Percentiles rank a stretch among this genome's conserved stretches.
These are phyloP conservation scores for Panicum hallii DNA, from an alignment of 202 grass and related monocot species.

Conservation along the genomic window DNA sequence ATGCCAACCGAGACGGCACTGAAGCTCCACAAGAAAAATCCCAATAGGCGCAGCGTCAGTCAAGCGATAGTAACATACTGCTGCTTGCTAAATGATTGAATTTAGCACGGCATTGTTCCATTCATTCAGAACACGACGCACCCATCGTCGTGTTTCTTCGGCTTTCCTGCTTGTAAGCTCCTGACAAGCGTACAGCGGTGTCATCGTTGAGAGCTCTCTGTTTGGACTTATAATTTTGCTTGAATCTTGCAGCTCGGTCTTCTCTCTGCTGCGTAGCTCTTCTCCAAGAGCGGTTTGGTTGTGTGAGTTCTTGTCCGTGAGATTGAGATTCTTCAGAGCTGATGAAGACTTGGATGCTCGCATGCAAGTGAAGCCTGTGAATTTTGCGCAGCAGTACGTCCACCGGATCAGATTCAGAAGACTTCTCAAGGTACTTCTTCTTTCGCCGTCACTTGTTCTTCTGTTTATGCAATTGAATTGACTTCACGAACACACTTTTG, in stretches of 20 bases:
- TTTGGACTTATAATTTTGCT: neutral
- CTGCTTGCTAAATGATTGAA: neutral
- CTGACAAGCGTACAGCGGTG: neutral
- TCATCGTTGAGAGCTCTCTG: neutral
- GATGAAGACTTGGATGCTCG: neutral
- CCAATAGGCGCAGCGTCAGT: neutral
- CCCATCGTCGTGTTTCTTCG: neutral
- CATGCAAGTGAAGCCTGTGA: neutral
- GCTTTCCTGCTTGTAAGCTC: neutral
- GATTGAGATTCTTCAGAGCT: neutral
- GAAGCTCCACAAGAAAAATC: neutral
- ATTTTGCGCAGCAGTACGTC: neutral
- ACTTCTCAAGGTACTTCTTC: conserved; percentile 8
- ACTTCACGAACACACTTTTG: neutral
- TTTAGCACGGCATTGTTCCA: neutral
- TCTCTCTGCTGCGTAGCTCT: neutral
- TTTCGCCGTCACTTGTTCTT: neutral
- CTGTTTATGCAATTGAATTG: neutral
- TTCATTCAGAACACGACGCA: neutral
- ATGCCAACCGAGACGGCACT: neutral
- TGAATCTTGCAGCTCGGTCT: neutral
- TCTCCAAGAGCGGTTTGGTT: neutral
- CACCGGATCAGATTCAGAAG: neutral
- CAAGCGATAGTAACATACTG: neutral
- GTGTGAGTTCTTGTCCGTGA: neutral